Evolutionary conservation across 2,329 filamentous ascomycete species (phyloP).

Genomic region (Penicillium decumbens): DNA sequence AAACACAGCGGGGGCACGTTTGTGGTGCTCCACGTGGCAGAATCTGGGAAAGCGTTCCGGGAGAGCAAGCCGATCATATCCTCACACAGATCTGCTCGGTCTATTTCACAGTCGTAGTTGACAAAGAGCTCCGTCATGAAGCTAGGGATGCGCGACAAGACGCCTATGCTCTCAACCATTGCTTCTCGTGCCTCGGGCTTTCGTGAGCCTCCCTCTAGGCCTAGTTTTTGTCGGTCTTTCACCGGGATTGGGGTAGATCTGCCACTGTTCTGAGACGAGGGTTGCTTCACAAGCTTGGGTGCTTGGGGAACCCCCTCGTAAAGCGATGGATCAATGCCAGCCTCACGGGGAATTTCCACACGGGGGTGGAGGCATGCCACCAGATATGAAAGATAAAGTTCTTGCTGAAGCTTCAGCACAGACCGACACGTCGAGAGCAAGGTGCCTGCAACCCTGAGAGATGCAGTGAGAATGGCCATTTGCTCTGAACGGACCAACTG

Average conservation of each 20-base stretch:
- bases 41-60: constrained; percentile 91
- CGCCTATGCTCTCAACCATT: constrained; percentile 95
- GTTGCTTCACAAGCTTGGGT: constrained; percentile 78
- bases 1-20: constrained; percentile 94
- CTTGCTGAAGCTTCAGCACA: constrained; percentile 91
- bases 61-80: constrained; percentile 91
- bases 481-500: constrained; percentile 95
- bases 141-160: constrained; percentile 83
- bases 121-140: constrained; percentile 95
- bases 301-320: constrained; percentile 91
- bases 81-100: constrained; percentile 86
- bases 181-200: constrained; percentile 95
- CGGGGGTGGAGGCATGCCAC: constrained; percentile 89
- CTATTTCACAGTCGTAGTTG: constrained; percentile 95
- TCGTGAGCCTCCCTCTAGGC: constrained; percentile 82
- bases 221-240: constrained; percentile 86
- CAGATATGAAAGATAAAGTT: constrained; percentile 89
- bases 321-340: constrained; percentile 81
- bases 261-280: constrained; percentile 74
- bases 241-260: constrained; percentile 85
- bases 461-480: constrained; percentile 89
- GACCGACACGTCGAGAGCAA: constrained; percentile 83
- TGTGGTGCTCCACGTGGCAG: constrained; percentile 97
- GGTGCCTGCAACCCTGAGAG: constrained; percentile 85
- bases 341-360: constrained; percentile 88